Base-by-base conservation (phyloP, 805 yeast genomes). In the Candida sanyiensis region DNA sequence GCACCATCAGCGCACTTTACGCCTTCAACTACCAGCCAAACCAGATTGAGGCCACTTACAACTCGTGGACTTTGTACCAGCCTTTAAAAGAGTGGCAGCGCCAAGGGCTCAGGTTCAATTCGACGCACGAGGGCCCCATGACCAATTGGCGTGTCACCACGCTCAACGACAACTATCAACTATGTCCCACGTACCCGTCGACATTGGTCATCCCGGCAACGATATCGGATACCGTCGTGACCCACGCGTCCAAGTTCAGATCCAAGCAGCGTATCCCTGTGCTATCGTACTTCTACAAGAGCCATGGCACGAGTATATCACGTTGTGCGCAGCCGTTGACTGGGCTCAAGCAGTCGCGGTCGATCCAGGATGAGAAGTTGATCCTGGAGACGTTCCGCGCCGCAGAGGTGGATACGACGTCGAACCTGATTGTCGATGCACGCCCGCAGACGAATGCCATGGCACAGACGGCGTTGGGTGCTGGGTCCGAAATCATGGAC, bases 401-500 rank as follows among this genome's bases (percentile, higher is more conserved):
- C 1, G 84, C 83, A 42, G 50, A 49, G 16, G 19, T 28, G 23
- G 38, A 40, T 15, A 45, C 62, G 5, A 49, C 57, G 49, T 53
- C 72, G 37, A 80, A 89, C 52, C 60, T 93, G 21, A 79, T 93
- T 22, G 90, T 87, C 5, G 98, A 93, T 63, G 83, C 95, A 17
- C 68, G 98, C 40, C 98, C 98, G 1, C 59, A 88, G 19, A 83
- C 97, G 0, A 93, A 93, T 59, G 97, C 97, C 7, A 75, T 88
- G 75, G 97, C 96, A 0, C 97, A 93, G 52, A 85, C 86, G 33
- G 97, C 97, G 0, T 63, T 93, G 12, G 98, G 98, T 10, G 98
- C 97, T n/a, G 98, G 98, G 1, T 83, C 96, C 0, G 98, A 93
- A 56, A 82, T 75, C 48, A 84, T 88, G 70, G 97, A 90, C 41